Percentiles rank a stretch among this genome's conserved stretches.
Evolutionary conservation across 495 filamentous ascomycete species (phyloP).

Genomic region (Daldinia caldariorum): DNA sequence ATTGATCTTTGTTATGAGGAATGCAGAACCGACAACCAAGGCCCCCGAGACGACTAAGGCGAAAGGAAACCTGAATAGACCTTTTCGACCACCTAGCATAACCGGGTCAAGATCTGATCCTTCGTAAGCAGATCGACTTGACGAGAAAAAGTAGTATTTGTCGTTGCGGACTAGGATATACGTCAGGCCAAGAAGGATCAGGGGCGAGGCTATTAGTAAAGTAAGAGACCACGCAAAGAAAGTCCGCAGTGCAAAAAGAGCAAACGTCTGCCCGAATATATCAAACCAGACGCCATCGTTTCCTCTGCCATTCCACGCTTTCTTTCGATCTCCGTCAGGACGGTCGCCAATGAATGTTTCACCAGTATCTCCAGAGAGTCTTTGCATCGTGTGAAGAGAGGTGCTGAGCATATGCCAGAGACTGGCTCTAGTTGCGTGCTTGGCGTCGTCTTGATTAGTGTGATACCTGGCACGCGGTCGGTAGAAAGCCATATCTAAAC

Average conservation of each 20-base stretch:
- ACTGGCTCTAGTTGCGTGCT: conserved; percentile 77
- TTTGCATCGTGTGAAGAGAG: conserved; percentile 74
- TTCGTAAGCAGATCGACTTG: conserved; percentile 64
- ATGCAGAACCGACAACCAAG: conserved; percentile 75
- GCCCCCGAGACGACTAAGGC: conserved; percentile 74
- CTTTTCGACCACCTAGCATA: conserved; percentile 77
- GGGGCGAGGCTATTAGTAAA: conserved; percentile 77
- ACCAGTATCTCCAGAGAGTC: conserved; percentile 74
- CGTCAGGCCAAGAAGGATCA: conserved; percentile 74
- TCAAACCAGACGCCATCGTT: conserved; percentile 92
- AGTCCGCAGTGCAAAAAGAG: conserved; percentile 78
- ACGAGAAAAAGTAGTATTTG: conserved; percentile 81
- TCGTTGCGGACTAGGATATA: conserved; percentile 72
- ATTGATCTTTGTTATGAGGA: conserved; percentile 82
- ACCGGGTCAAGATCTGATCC: conserved; percentile 69
- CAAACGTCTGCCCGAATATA: conserved; percentile 82
- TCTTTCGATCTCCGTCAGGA: conserved; percentile 63
- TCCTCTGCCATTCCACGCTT: conserved; percentile 73
- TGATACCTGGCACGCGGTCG: conserved; percentile 89
- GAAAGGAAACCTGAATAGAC: conserved; percentile 85
- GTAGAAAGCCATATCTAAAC: conserved; percentile 90
- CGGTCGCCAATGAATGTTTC: conserved; percentile 69
- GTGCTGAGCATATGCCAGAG: conserved; percentile 95
- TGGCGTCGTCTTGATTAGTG: conserved; percentile 86
- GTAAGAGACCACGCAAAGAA: conserved; percentile 89